These are phyloP conservation scores for Ceratocystis colombiana DNA, from an alignment of 2,329 filamentous ascomycete species.

Conservation along the genomic window DNA sequence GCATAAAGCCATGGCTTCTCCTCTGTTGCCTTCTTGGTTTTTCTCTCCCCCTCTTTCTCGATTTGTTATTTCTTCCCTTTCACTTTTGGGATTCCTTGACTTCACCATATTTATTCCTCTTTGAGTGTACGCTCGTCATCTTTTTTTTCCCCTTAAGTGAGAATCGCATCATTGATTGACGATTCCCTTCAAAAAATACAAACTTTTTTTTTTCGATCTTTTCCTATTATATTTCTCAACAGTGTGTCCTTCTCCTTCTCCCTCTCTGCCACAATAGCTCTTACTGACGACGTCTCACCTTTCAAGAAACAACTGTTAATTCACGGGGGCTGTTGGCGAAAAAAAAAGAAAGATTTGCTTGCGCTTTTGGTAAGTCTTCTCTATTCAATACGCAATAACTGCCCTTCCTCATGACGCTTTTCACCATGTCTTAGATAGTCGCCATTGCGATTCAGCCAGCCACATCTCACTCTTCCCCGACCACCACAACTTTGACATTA, in stretches of 20 bases:
- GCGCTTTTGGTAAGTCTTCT: slow-evolving; percentile 1
- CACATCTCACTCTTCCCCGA: not conserved
- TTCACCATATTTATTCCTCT: slow-evolving; percentile 11
- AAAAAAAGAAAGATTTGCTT: not conserved
- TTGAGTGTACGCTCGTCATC: not conserved
- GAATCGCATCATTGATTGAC: slow-evolving; percentile 9
- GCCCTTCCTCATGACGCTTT: not conserved
- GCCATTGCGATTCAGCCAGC: slow-evolving; percentile 9
- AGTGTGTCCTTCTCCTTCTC: not conserved
- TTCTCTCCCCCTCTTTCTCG: not conserved
- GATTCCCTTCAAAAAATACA: not conserved
- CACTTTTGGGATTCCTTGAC: not conserved
- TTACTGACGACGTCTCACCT: not conserved
- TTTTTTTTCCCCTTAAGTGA: not conserved
- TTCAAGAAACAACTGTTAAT: not conserved
- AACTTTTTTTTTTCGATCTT: not conserved
- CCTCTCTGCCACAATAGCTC: not conserved
- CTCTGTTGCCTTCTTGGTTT: not conserved
- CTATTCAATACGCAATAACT: not conserved
- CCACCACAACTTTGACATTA: not conserved
- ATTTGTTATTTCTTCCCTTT: slow-evolving; percentile 1
- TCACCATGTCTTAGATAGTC: not conserved
- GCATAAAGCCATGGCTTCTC: slow-evolving; percentile 17
- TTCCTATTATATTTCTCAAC: slow-evolving; percentile 10
- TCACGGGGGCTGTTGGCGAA: not conserved